Evolutionary conservation across 2,329 filamentous ascomycete genomes (phyloP), one percentile per base, ranked within the genome.

Genomic region (Rutstroemia sp.): DNA sequence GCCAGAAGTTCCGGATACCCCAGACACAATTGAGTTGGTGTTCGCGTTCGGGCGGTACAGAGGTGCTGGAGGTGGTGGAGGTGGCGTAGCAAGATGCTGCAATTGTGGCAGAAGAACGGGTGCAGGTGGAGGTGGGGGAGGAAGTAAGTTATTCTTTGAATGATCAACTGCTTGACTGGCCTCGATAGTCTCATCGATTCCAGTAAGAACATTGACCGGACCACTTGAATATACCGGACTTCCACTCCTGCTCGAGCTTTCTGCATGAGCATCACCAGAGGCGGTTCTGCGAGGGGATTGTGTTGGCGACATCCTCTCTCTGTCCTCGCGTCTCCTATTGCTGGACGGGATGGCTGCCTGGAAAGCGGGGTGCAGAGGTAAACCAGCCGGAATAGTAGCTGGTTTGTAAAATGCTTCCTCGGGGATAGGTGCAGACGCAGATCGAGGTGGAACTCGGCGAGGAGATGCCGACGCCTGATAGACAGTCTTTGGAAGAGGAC

Each of bases 41-140:
- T 69, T 69, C 36, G 40, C 48, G n/a, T 62, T 60, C 12, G 60
- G 60, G 51, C 76, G 71, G 0, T 78, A 78, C 4, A 84, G 69
- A 0, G 82, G 82, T 1, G 80, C 77, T 0, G 82, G 82, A 1
- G 83, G 83, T 0, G 83, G 83, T 0, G 83, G 82, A 0, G 82
- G 82, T 1, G 82, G 82, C 23, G 71, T 74, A 21, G 81, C 80
- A 25, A 86, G 69, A 67, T 86, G 83, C 61, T 82, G 80, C 10
- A 86, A 75, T 67, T 86, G 82, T 69, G 79, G 83, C 38, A 86
- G 68, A 60, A 85, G 73, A 9, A 69, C 67, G 0, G 73, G 75
- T 1, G 79, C 76, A 0, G 81, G 80, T 0, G 79, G 78, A 0
- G 79, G 78, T 1, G 77, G 76, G 0, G 76, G 78, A 0, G 77